Conservation (phyloP, 805 yeast genomes). For the Saturnispora hagleri region DNA sequence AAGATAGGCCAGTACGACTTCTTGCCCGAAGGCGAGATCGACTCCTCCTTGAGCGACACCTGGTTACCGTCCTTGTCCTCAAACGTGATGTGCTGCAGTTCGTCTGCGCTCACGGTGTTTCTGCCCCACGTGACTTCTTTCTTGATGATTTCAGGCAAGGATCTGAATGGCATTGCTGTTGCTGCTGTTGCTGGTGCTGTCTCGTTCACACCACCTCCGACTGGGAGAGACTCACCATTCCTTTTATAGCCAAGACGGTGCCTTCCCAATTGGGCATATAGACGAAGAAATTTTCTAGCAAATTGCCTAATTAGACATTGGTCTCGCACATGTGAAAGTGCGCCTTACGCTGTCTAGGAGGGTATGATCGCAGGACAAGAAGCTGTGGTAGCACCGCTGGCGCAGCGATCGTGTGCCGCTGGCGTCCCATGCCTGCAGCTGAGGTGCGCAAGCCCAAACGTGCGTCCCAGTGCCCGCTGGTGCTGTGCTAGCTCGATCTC, state of each 20-base stretch:
- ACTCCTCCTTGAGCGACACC: slow-evolving; percentile 19
- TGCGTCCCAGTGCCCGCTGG: too few species aligned
- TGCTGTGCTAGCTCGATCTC: too few species aligned
- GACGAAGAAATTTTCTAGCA: background rate
- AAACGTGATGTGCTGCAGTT: slow-evolving; percentile 14
- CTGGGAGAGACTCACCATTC: background rate
- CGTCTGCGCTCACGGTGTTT: slow-evolving; percentile 11
- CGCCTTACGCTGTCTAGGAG: too few species aligned
- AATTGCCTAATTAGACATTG: background rate
- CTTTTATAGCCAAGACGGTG: background rate
- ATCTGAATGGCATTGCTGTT: slow-evolving; percentile 10
- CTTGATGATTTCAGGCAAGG: slow-evolving; percentile 10
- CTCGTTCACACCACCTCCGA: too few species aligned
- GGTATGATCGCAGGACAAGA: too few species aligned
- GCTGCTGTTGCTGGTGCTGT: too few species aligned
- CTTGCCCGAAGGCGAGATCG: slow-evolving; percentile 18
- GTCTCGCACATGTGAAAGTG: slow-evolving; percentile 1
- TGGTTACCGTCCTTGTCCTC: slow-evolving; percentile 18
- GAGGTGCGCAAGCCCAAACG: too few species aligned
- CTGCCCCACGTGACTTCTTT: slow-evolving; percentile 25
- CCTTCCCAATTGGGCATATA: background rate
- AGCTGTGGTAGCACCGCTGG: too few species aligned
- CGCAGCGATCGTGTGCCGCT: too few species aligned
- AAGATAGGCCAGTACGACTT: slow-evolving; percentile 51
- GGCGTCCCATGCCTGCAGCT: too few species aligned